Evolutionary conservation across 2,329 filamentous ascomycete species (phyloP), one percentile per base, ranked within the genome.

Genomic region (Diaporthe amygdali): DNA sequence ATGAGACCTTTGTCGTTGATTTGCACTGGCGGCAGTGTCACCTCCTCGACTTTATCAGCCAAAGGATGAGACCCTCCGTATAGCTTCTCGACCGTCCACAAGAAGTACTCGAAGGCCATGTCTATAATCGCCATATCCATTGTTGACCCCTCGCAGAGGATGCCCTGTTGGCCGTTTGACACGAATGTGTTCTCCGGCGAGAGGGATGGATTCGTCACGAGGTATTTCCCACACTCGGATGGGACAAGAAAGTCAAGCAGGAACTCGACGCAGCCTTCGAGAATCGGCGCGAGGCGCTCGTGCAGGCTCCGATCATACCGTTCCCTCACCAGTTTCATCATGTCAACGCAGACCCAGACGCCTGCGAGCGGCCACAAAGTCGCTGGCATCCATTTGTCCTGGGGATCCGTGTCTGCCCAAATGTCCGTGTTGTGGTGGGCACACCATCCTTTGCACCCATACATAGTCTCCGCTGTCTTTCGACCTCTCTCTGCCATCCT

Each of bases 71-170:
- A 22, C 15, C 66, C 64, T 20, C 54, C 61, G 37, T 71, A 51
- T 30, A 76, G 71, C 47, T 72, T 71, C 10, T 73, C 51, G 17
- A 69, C 70, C 37, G 75, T 76, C 77, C 76, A 78, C 1, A 77
- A 64, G 63, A 75, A 78, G 32, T 75, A 69, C 9, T 76, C 74
- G 22, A 78, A 74, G 37, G 72, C 73, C 63, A 71, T 71, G 10
- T 78, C 75, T 7, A 85, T 76, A 8, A 87, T 83, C 55, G 84
- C 81, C 17, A 82, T 83, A 66, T 88, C 86, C 71, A 87, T 86
- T 3, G 82, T 82, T 0, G 85, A 83, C 1, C 83, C 83, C 74
- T 85, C 83, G 56, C 80, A 82, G 3, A 81, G 77, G n/a, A 77
- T 80, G 32, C 76, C 82, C 39, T 79, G 61, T 80, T 84, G 71